A percentile compares a stretch with the other conserved stretches of the same genome.
These are phyloP conservation scores for Colletotrichum sansevieriae DNA, from an alignment of 2,329 filamentous ascomycete species.

Conservation along the genomic window DNA sequence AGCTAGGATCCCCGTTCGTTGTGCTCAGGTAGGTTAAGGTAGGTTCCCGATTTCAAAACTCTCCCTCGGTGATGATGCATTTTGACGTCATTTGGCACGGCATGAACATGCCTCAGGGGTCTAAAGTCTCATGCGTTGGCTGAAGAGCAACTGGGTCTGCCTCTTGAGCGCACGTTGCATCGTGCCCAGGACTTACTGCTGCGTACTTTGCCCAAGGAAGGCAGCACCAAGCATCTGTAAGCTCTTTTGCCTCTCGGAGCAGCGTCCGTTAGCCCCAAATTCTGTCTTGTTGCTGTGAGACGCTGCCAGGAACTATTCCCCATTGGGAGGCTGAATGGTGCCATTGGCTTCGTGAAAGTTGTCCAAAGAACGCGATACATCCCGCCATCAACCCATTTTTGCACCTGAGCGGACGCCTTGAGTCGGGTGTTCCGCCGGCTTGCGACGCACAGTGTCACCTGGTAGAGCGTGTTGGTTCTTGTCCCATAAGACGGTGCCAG, in stretches of 20 bases:
- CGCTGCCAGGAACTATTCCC: too few species aligned
- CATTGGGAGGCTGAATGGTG: conserved; percentile 2
- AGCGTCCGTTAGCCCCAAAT: conserved; percentile 36
- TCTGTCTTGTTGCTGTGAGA: too few species aligned
- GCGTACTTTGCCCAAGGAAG: too few species aligned
- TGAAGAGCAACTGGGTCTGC: background rate
- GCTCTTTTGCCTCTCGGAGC: conserved; percentile 32
- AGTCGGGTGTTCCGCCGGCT: background rate
- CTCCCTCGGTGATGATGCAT: conserved; percentile 11
- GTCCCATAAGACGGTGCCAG: too few species aligned
- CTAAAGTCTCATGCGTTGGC: conserved; percentile 33
- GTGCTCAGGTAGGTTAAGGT: background rate
- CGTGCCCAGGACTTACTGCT: too few species aligned
- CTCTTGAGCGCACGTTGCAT: too few species aligned
- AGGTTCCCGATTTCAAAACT: background rate
- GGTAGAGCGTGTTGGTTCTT: conserved; percentile 1
- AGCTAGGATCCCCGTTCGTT: background rate
- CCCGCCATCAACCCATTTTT: background rate
- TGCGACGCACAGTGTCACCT: background rate
- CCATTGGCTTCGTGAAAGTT: background rate
- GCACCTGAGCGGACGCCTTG: background rate
- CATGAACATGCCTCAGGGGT: conserved; percentile 34
- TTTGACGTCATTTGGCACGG: conserved; percentile 28
- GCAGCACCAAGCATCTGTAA: too few species aligned
- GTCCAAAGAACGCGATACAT: background rate